Base-by-base conservation (phyloP, 495 filamentous ascomycete genomes). In the Glutinoglossum americanum region DNA sequence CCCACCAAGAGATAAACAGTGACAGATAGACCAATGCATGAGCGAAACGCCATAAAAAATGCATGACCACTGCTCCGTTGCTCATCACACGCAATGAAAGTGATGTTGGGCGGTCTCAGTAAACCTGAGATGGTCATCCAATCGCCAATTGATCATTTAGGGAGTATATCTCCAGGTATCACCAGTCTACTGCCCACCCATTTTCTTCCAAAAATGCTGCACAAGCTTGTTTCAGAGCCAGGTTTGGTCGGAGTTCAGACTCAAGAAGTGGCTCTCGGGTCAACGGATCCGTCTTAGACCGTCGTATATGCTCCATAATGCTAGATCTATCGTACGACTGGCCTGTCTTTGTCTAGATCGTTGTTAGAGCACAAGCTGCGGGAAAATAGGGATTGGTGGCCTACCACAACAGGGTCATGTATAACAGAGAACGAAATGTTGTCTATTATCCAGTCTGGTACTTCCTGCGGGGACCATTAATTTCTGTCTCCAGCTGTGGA, bases 141-240 rank as follows among this genome's bases (percentile, higher is more conserved):
- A 11, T 1, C 5, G 37, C 37, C 15, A 11, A 17, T 1, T 2
- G 13, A 17, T 13, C 3, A 57, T 8, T 25, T 3, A 13, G 19
- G 30, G 41, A 45, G 41, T 10, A 5, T 19, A 21, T 15, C 28
- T 30, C 23, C 15, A 11, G 25, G 26, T 27, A 62, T 66, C 70
- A 97, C 80, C 83, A 98, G 65, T 97, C 92, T 9, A 83, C 85
- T 19, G 89, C 86, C 90, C 92, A 97, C 27, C 90, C 92, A 66
- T 95, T 94, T 59, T 86, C 72, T 15, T 83, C 73, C 61, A 95
- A 68, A 63, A 93, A 97, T 54, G 87, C 83, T 35, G 83, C 80
- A 64, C 87, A 93, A 0, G 87, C 92, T 30, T 83, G 76, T 68
- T 81, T 90, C 55, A 98, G 75, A 25, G 81, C 82, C 44, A 90